Conservation (phyloP, 83 land plant species). For the Diphasiastrum complanatum region DNA sequence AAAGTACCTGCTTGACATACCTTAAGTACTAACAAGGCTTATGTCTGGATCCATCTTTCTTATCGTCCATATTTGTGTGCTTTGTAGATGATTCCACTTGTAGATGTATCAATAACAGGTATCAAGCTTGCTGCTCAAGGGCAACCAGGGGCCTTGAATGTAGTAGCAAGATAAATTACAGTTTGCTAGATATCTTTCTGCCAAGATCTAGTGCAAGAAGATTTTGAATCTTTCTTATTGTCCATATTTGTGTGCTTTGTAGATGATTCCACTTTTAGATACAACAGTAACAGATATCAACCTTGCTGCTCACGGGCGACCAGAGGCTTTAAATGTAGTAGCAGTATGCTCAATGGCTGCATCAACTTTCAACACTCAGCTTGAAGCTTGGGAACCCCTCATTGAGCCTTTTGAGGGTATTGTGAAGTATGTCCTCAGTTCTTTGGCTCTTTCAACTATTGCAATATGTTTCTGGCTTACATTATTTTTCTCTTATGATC, state of each 20-base stretch:
- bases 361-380: slow-evolving; percentile 80
- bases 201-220: too few species aligned
- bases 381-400: slow-evolving; percentile 97
- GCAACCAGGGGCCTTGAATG: slow-evolving; percentile 74
- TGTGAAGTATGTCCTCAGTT: slow-evolving; percentile 81
- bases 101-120: slow-evolving; percentile 69
- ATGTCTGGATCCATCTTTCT: too few species aligned
- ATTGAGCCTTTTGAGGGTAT: slow-evolving; percentile 98
- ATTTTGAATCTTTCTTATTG: too few species aligned
- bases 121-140: slow-evolving; percentile 96
- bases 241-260: too few species aligned
- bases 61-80: background rate
- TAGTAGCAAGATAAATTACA: too few species aligned
- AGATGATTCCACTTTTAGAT: too few species aligned
- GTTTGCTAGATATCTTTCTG: too few species aligned
- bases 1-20: too few species aligned
- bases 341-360: slow-evolving; percentile 67
- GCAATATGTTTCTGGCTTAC: background rate
- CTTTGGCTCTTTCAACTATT: background rate
- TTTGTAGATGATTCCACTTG: slow-evolving; percentile 83
- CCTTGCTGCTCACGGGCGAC: slow-evolving; percentile 8
- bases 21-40: too few species aligned
- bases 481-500: too few species aligned
- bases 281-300: slow-evolving; percentile 9
- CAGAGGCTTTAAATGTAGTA: slow-evolving; percentile 8